phyloP scores from a whole-genome alignment of 2,329 filamentous ascomycete species.

The Fusarium abutilonis region DNA sequence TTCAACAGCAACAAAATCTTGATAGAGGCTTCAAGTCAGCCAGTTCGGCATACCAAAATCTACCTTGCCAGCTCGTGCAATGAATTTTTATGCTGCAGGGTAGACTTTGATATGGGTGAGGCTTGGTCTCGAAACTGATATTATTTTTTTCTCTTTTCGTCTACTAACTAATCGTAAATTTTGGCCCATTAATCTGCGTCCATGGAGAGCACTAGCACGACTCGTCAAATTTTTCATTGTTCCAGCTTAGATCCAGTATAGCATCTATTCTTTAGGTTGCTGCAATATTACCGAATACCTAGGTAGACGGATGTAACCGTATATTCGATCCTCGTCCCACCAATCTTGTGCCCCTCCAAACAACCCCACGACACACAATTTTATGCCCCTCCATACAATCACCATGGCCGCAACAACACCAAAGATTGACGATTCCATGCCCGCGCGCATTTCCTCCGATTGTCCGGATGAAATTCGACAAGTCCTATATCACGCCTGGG shows the following conservation, averaged over 20 bases:
- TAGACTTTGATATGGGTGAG: slow-evolving; percentile 15
- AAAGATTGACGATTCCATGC: slow-evolving; percentile 60
- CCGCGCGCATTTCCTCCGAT: slow-evolving; percentile 61
- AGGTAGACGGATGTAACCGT: too few species aligned
- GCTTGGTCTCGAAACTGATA: slow-evolving; percentile 26
- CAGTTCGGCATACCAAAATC: neutral
- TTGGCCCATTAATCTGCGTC: neutral
- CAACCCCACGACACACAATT: slow-evolving; percentile 26
- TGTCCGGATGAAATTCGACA: slow-evolving; percentile 63
- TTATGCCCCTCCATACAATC: slow-evolving; percentile 22
- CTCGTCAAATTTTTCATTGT: neutral
- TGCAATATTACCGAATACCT: too few species aligned
- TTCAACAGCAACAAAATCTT: too few species aligned
- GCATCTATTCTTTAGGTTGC: too few species aligned
- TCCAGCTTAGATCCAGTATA: neutral
- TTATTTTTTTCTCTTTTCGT: slow-evolving; percentile 3
- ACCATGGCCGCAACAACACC: slow-evolving; percentile 47
- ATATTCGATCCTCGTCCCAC: too few species aligned
- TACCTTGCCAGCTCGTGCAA: neutral
- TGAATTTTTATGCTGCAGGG: neutral
- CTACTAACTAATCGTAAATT: neutral
- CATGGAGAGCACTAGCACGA: slow-evolving; percentile 13
- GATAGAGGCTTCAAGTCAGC: neutral
- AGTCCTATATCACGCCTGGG: slow-evolving; percentile 65
- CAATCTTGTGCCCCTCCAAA: slow-evolving; percentile 30